These are phyloP conservation scores for Huntiella bhutanensis DNA, from an alignment of 2,329 filamentous ascomycete species.

Conservation along the genomic window DNA sequence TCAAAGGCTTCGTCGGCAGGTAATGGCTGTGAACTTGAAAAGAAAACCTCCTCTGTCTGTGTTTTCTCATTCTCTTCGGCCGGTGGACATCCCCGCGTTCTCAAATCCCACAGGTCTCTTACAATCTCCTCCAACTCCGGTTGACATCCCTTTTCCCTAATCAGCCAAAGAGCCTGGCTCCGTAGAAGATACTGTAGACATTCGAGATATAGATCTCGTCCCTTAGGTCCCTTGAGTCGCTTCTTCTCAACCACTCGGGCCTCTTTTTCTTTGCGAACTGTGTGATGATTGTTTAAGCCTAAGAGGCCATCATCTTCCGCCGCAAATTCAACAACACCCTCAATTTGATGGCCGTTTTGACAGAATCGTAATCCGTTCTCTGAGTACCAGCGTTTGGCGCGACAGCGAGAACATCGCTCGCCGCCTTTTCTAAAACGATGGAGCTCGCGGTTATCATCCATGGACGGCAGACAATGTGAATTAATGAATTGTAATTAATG, in stretches of 20 bases:
- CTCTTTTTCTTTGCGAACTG: slow-evolving; percentile 22
- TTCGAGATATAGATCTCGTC: slow-evolving; percentile 63
- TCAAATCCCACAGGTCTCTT: slow-evolving; percentile 68
- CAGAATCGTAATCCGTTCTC: slow-evolving; percentile 66
- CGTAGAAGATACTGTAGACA: slow-evolving; percentile 69
- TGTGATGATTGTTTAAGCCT: slow-evolving; percentile 28
- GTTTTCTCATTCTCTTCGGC: neutral
- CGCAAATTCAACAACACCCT: slow-evolving; percentile 39
- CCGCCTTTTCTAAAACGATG: slow-evolving; percentile 31
- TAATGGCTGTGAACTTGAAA: slow-evolving; percentile 20
- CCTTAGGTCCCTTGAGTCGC: slow-evolving; percentile 46
- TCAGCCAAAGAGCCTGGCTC: slow-evolving; percentile 59
- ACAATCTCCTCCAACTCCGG: slow-evolving; percentile 60
- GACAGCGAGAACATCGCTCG: slow-evolving; percentile 44
- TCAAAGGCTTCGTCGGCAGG: slow-evolving; percentile 13
- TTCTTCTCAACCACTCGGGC: slow-evolving; percentile 33
- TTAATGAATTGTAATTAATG: too few relatives aligned
- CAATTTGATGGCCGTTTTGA: slow-evolving; percentile 59
- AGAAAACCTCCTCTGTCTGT: slow-evolving; percentile 7
- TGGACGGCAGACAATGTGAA: slow-evolving; percentile 13
- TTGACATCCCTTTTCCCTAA: slow-evolving; percentile 46
- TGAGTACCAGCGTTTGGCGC: slow-evolving; percentile 50
- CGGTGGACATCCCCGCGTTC: slow-evolving; percentile 27
- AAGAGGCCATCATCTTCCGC: slow-evolving; percentile 55
- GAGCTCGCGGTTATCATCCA: slow-evolving; percentile 24